Evolutionary conservation across 2,329 filamentous ascomycete species (phyloP).

Genomic region (Talaromyces sp.): DNA sequence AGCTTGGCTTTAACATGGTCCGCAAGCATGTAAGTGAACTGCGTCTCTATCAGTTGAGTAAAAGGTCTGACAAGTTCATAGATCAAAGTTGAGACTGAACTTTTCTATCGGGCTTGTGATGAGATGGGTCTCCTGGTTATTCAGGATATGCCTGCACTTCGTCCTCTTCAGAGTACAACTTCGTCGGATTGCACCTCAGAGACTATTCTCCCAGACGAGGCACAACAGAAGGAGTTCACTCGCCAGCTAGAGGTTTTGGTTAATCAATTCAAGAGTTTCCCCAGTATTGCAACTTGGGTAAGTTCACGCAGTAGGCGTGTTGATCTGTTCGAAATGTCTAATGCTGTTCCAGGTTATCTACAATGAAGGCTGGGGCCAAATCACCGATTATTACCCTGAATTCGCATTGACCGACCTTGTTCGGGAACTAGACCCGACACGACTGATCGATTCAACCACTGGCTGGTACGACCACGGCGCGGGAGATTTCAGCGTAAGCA

Average conservation of each 20-base stretch:
- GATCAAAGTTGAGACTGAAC: slow-evolving; percentile 69
- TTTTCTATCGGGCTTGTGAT: slow-evolving; percentile 71
- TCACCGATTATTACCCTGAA: slow-evolving; percentile 57
- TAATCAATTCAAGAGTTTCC: slow-evolving; percentile 65
- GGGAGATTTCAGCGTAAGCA: slow-evolving; percentile 60
- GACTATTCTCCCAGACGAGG: slow-evolving; percentile 40
- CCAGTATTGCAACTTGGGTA: slow-evolving; percentile 68
- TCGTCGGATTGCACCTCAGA: slow-evolving; percentile 15
- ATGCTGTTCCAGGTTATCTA: slow-evolving; percentile 60
- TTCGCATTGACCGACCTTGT: slow-evolving; percentile 59
- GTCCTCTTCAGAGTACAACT: slow-evolving; percentile 40
- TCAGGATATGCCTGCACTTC: slow-evolving; percentile 71
- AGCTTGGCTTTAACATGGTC: slow-evolving; percentile 69
- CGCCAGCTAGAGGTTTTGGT: slow-evolving; percentile 65
- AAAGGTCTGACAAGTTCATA: slow-evolving; percentile 14
- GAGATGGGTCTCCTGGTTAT: slow-evolving; percentile 67
- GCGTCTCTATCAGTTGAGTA: background rate
- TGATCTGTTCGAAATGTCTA: background rate
- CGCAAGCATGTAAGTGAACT: slow-evolving; percentile 64
- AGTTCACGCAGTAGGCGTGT: slow-evolving; percentile 10
- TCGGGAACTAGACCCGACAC: slow-evolving; percentile 61
- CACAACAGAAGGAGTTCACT: slow-evolving; percentile 65
- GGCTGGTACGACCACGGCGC: slow-evolving; percentile 71
- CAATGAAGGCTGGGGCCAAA: slow-evolving; percentile 73
- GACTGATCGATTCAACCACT: slow-evolving; percentile 64